These are phyloP conservation scores for Fusarium metavorans DNA, from an alignment of 2,329 filamentous ascomycete species.

Conservation along the genomic window DNA sequence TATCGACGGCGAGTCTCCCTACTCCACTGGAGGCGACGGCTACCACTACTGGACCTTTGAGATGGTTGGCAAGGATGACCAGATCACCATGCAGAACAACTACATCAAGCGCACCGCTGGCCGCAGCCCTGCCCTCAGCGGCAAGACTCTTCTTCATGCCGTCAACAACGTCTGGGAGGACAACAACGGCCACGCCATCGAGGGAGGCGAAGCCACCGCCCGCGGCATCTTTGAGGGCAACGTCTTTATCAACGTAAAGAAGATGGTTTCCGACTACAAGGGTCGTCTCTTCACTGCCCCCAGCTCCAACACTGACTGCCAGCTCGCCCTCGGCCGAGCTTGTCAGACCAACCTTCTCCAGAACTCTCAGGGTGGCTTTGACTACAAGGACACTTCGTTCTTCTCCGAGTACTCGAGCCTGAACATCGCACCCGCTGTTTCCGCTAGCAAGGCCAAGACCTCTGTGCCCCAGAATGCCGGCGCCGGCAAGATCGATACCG, in stretches of 20 bases:
- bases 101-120: constrained; percentile 69
- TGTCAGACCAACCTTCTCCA: constrained; percentile 59
- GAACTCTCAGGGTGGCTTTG: neutral
- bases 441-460: constrained; percentile 4
- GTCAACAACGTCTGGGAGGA: constrained; percentile 72
- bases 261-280: constrained; percentile 50
- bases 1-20: constrained; percentile 65
- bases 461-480: constrained; percentile 5
- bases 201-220: constrained; percentile 55
- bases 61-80: constrained; percentile 62
- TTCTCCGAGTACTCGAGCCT: constrained; percentile 12
- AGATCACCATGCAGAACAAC: constrained; percentile 68
- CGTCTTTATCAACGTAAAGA: constrained; percentile 64
- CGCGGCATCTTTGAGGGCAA: constrained; percentile 63
- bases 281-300: constrained; percentile 49
- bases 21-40: constrained; percentile 67
- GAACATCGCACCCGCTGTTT: constrained; percentile 4
- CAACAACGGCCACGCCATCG: constrained; percentile 67
- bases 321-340: constrained; percentile 56
- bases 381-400: constrained; percentile 14
- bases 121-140: constrained; percentile 66
- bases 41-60: constrained; percentile 71
- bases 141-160: constrained; percentile 66
- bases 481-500: neutral
- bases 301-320: constrained; percentile 52